Evolutionary conservation across 2,329 filamentous ascomycete genomes (phyloP).

Genomic region (Rugonectria rugulosa): DNA sequence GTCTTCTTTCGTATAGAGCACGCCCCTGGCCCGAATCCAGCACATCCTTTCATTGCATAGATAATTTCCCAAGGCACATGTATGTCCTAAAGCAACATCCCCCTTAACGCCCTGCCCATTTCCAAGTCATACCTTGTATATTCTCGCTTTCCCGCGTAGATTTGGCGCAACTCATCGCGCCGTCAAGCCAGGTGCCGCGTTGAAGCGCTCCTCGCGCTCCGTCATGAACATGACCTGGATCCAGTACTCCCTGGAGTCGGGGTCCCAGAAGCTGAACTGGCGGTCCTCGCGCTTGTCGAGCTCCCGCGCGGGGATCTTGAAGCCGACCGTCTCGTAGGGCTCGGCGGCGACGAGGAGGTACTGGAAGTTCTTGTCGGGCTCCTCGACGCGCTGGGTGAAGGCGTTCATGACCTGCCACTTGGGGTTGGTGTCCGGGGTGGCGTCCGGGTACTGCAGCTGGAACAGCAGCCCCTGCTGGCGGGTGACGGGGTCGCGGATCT

Average conservation of each 20-base stretch:
- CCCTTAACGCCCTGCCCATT: not conserved
- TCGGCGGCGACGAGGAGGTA: slow-evolving; percentile 95
- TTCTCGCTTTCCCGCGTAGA: not conserved
- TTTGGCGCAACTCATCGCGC: slow-evolving; percentile 48
- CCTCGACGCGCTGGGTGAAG: slow-evolving; percentile 94
- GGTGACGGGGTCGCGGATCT: slow-evolving; percentile 88
- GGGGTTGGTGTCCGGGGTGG: slow-evolving; percentile 76
- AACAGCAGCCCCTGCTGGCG: slow-evolving; percentile 92
- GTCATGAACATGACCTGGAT: slow-evolving; percentile 98
- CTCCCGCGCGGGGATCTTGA: slow-evolving; percentile 94
- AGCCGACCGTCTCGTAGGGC: slow-evolving; percentile 96
- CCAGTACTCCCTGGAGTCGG: slow-evolving; percentile 96
- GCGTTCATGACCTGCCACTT: slow-evolving; percentile 97
- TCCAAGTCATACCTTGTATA: not conserved
- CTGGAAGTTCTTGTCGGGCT: slow-evolving; percentile 93
- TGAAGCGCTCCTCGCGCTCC: slow-evolving; percentile 91
- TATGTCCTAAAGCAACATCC: too few species aligned
- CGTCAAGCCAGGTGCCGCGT: slow-evolving; percentile 68
- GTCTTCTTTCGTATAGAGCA: not conserved
- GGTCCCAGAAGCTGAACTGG: slow-evolving; percentile 95
- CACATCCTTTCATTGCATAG: not conserved
- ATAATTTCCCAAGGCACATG: not conserved
- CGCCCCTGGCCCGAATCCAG: not conserved
- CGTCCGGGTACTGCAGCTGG: slow-evolving; percentile 95
- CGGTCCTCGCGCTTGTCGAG: slow-evolving; percentile 87